Evolutionary conservation across 1,284 basidiomycete genomes (phyloP), one percentile per base, ranked within the genome.

Genomic region (Stereum hirsutum): DNA sequence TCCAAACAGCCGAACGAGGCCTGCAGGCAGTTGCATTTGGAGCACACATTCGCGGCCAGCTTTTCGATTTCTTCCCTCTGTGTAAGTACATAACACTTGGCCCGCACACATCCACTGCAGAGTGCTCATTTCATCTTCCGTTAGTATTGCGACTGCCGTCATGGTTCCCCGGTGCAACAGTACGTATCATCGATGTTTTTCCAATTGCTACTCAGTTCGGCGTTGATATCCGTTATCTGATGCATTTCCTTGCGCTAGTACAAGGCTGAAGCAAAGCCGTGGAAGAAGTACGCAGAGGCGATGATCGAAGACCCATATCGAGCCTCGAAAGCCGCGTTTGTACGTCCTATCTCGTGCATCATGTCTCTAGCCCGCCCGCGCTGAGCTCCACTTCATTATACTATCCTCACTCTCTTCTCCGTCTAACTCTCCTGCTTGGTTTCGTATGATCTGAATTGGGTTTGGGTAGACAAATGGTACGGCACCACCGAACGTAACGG

Each of bases 81-180:
- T 49, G 57, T 59, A 43, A 41, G 58, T 52, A 12, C 8, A 12
- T 14, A 23, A n/a, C 32, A 5, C 36, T 30, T 30, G 15, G 43
- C 21, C 2, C 20, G 14, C 21, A 17, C n/a, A n/a, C n/a, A n/a
- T n/a, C n/a, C n/a, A n/a, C n/a, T n/a, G n/a, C n/a, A n/a, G n/a
- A n/a, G n/a, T n/a, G n/a, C n/a, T n/a, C n/a, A n/a, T n/a, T n/a
- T n/a, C n/a, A n/a, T n/a, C n/a, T n/a, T n/a, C n/a, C n/a, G n/a
- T 5, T 43, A 61, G 57, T 72, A 41, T 61, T 61, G 45, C 56
- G 70, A 41, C 50, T 72, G 15, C 71, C 72, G 1, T 52, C 49
- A 21, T 74, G 69, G 68, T 55, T 71, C 43, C 72, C 71, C 14
- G 72, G 72, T 10, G 63, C 67, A n/a, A n/a, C n/a, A n/a, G n/a